Base-by-base conservation (phyloP, 768 basidiomycete genomes). In the Xerocomus potaroensis region DNA sequence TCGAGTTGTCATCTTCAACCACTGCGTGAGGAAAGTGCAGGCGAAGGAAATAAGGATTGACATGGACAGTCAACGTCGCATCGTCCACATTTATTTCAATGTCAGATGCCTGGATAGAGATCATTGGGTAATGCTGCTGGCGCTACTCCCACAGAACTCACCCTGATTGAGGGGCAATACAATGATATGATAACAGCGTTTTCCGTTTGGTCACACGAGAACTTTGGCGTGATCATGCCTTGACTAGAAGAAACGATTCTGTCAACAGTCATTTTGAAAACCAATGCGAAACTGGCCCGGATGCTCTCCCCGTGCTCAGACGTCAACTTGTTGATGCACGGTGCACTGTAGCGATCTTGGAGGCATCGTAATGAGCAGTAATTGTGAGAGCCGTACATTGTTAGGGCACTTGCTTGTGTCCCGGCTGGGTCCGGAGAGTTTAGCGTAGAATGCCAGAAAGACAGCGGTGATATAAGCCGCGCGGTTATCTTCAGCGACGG, bases 31-130 rank as follows among this genome's bases (percentile, higher is more conserved):
- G 72, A 62, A 93, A 90, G 57, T 82, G 80, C 51, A 93, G 73
- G 2, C 88, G 83, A 43, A 92, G 73, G 57, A 86, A 92, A 61
- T 91, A 93, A 2, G 90, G 90, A 48, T 86, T 87, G 62, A 91
- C 77, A 57, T 91, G 81, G 32, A 90, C 68, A 16, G 80, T 81
- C 61, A 91, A 73, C 39, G 84, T 65, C 22, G 78, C 78, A 43
- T 79, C 79, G 58, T 88, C 84, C 46, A 89, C 79, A 53, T 84
- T 73, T 41, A 90, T 83, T 63, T 91, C 90, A 26, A 83, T 79
- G 53, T 91, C 90, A 33, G 83, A 78, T 10, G 90, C 87, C 89
- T 91, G 77, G 7, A 33, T 16, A 34, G 14, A 34, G 46, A 27
- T 23, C 12, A 14, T n/a, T n/a, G n/a, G n/a, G n/a, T n/a, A n/a